Percentiles rank a stretch among this genome's conserved stretches.
Conservation (phyloP, 352 stramenopile genomes). For the Salisapilia sapeloensis region DNA sequence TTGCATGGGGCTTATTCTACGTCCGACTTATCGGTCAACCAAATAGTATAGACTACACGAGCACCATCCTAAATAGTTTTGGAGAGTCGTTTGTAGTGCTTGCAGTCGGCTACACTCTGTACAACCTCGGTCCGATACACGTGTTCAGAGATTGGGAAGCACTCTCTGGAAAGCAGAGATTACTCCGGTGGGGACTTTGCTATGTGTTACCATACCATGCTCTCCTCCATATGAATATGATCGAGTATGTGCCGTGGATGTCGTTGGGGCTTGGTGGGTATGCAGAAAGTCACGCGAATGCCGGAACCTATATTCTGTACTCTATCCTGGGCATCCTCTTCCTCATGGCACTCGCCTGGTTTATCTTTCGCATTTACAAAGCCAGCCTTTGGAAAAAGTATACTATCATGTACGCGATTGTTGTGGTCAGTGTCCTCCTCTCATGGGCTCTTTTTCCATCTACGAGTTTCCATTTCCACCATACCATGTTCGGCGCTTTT, state of each 20-base stretch:
- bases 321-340: constrained; percentile 13
- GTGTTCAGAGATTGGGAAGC: constrained; percentile 30
- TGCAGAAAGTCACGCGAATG: constrained; percentile 16
- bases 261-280: constrained; percentile 56
- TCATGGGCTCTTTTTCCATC: constrained; percentile 40
- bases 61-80: constrained; percentile 24
- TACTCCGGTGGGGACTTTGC: constrained; percentile 34
- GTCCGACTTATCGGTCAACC: constrained; percentile 43
- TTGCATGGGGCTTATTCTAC: constrained; percentile 61
- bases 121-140: constrained; percentile 12
- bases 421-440: constrained; percentile 14
- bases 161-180: constrained; percentile 10
- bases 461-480: constrained; percentile 50
- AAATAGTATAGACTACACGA: constrained; percentile 31
- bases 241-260: constrained; percentile 56
- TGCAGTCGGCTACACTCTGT: constrained; percentile 23
- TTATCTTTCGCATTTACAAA: constrained; percentile 31
- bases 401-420: constrained; percentile 13
- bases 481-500: constrained; percentile 47
- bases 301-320: constrained; percentile 45
- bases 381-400: constrained; percentile 15
- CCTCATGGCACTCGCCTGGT: constrained; percentile 9
- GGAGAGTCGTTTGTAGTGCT: constrained; percentile 51
- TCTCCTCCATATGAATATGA: constrained; percentile 60
- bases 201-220: constrained; percentile 55